A percentile compares a stretch with the other conserved stretches of the same genome.
phyloP scores from a whole-genome alignment of 169 alveolate species.

The Babesia microti region DNA sequence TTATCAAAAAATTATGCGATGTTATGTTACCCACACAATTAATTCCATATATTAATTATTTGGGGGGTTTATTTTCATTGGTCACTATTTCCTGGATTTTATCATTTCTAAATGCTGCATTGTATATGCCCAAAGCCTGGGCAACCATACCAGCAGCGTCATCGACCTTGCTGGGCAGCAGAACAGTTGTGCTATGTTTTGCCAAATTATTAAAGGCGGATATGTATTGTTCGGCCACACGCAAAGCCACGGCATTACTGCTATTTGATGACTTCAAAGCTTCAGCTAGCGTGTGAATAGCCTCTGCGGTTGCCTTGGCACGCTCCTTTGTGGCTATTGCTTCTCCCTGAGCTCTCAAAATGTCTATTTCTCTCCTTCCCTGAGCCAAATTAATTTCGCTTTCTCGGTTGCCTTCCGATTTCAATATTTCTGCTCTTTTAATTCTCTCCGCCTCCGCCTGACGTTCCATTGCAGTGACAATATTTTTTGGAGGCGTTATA shows the following conservation, averaged over 20 bases:
- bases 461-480: conserved; percentile 84
- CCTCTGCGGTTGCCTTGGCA: conserved; percentile 73
- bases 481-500: conserved; percentile 80
- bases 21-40: conserved; percentile 1
- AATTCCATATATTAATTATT: too few species aligned
- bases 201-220: conserved; percentile 70
- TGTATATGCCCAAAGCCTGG: conserved; percentile 56
- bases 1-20: not conserved
- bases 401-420: conserved; percentile 83
- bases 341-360: conserved; percentile 82
- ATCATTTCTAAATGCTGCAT: too few species aligned
- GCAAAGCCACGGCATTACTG: conserved; percentile 58
- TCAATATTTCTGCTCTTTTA: conserved; percentile 82
- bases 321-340: conserved; percentile 66
- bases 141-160: conserved; percentile 55
- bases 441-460: conserved; percentile 90
- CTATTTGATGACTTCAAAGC: conserved; percentile 57
- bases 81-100: too few species aligned
- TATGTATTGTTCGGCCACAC: conserved; percentile 70
- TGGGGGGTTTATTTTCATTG: too few species aligned
- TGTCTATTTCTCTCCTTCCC: conserved; percentile 72
- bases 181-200: conserved; percentile 61
- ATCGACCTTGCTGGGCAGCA: conserved; percentile 64
- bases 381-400: conserved; percentile 84
- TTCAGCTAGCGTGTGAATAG: conserved; percentile 51